phyloP scores from a whole-genome alignment of 768 basidiomycete genomes.

The Psilocybe azurescens region DNA sequence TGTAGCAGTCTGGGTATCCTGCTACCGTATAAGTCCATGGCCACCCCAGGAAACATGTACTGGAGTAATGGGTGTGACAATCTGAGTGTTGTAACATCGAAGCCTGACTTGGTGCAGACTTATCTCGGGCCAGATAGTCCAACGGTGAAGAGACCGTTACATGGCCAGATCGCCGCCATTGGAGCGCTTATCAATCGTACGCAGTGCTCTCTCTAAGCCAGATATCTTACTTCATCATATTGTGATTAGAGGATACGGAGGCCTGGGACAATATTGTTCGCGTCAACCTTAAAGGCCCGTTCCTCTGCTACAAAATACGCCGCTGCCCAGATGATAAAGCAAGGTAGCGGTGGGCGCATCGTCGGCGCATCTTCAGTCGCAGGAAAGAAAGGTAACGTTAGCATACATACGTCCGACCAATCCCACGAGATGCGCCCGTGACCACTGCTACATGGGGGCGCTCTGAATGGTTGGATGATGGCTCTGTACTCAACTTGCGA shows the following conservation, averaged over 20 bases:
- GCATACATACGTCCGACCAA: conserved; percentile 38
- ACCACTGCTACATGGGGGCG: conserved; percentile 28
- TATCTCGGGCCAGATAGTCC: no score
- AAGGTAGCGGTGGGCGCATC: conserved; percentile 60
- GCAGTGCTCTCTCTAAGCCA: conserved; percentile 1
- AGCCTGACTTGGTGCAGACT: no score
- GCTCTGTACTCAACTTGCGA: not conserved
- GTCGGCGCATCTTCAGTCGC: conserved; percentile 47
- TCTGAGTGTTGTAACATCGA: no score
- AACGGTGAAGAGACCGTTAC: no score
- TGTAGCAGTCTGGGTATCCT: no score
- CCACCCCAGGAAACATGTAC: no score
- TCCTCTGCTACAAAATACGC: conserved; percentile 71
- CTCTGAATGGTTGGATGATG: not conserved
- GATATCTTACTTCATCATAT: not conserved
- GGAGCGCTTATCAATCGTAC: conserved; percentile 30
- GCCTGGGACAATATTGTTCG: conserved; percentile 47
- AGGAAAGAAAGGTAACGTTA: conserved; percentile 31
- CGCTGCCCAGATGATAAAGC: conserved; percentile 62
- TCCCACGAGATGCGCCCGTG: conserved; percentile 47
- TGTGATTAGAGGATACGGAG: conserved; percentile 34
- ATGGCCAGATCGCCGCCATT: conserved; percentile 22
- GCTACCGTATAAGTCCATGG: no score
- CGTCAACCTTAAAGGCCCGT: conserved; percentile 62
- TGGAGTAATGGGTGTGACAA: no score